phyloP scores from a whole-genome alignment of 768 basidiomycete species.

The Clavaria fumosa region DNA sequence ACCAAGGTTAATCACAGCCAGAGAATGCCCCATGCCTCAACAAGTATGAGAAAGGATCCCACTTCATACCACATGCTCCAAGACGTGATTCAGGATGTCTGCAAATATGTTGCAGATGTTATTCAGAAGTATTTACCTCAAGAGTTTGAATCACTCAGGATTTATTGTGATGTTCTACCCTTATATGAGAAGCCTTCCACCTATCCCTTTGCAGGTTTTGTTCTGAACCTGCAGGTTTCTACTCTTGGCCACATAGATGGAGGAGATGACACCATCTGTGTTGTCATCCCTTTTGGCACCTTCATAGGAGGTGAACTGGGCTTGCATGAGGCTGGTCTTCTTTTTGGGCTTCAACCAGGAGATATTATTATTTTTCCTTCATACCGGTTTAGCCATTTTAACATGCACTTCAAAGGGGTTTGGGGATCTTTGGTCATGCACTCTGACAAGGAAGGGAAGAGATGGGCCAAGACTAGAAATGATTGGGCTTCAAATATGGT shows the following conservation, averaged over 20 bases:
- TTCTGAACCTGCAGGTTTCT: conserved; percentile 13
- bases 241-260: conserved; percentile 14
- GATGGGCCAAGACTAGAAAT: conserved; percentile 22
- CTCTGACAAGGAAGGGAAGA: conserved; percentile 7
- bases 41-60: conserved; percentile 1
- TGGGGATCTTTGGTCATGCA: conserved; percentile 13
- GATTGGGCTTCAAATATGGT: conserved; percentile 35
- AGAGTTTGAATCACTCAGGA: conserved; percentile 4
- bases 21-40: conserved; percentile 2
- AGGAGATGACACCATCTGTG: conserved; percentile 13
- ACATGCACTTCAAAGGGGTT: conserved; percentile 12
- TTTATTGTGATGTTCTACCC: conserved; percentile 10
- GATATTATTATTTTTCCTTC: conserved; percentile 15
- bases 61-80: not conserved
- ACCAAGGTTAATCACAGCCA: conserved; percentile 4
- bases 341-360: conserved; percentile 10
- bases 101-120: not conserved
- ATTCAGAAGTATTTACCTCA: conserved; percentile 4
- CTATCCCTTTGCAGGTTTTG: conserved; percentile 14
- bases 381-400: conserved; percentile 13
- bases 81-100: conserved; percentile 2
- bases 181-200: conserved; percentile 8
- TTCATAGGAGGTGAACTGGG: conserved; percentile 15
- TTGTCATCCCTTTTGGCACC: conserved; percentile 12
- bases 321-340: conserved; percentile 15